Evolutionary conservation across 306 rosid genomes (phyloP).

Genomic region (Quercus dentata): DNA sequence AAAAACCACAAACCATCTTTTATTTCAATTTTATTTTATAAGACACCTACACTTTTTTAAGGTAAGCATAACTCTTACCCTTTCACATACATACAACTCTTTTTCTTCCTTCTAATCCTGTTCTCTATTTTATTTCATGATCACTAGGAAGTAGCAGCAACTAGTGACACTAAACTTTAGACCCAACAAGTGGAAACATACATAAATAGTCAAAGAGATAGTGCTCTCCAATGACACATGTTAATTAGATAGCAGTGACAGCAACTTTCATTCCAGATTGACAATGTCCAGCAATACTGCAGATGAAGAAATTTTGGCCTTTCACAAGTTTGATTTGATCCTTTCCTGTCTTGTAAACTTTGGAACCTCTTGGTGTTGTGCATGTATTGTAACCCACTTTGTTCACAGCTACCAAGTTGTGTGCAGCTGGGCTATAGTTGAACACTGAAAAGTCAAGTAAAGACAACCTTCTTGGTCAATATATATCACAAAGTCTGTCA

Average conservation of each 20-base stretch:
- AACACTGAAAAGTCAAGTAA: constrained; percentile 29
- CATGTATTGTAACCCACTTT: constrained; percentile 40
- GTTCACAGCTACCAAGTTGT: constrained; percentile 58
- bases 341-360: constrained; percentile 39
- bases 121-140: too few relatives aligned
- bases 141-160: too few relatives aligned
- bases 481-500: background rate
- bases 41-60: too few relatives aligned
- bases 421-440: constrained; percentile 34
- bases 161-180: too few relatives aligned
- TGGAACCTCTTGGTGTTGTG: constrained; percentile 38
- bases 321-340: constrained; percentile 52
- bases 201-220: background rate
- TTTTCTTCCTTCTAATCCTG: too few relatives aligned
- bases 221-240: background rate
- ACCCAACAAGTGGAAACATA: background rate
- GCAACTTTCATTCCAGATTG: constrained; percentile 62
- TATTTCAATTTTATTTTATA: too few relatives aligned
- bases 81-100: too few relatives aligned
- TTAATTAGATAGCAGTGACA: constrained; percentile 36
- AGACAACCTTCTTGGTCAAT: background rate
- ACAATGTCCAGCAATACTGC: constrained; percentile 58
- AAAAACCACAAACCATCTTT: too few relatives aligned
- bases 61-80: too few relatives aligned
- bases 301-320: constrained; percentile 64